These are phyloP conservation scores for Trichoderma brevicompactum DNA, from an alignment of 2,329 filamentous ascomycete species.

Conservation along the genomic window DNA sequence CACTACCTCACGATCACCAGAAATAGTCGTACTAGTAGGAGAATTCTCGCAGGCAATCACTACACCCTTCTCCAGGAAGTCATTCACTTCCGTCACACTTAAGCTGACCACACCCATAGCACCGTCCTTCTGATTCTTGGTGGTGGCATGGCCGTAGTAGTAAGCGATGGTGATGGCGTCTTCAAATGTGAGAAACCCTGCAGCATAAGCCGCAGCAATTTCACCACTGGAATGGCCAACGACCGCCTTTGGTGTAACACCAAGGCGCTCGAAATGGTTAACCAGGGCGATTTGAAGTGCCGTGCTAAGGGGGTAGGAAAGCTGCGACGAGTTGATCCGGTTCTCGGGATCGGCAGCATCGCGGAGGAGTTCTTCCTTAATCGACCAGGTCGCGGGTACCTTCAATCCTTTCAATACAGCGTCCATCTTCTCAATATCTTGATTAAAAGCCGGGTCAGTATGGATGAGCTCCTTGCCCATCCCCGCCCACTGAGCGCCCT, in stretches of 20 bases:
- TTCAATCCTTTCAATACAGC: slow-evolving; percentile 25
- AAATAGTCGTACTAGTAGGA: slow-evolving; percentile 49
- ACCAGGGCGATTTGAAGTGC: slow-evolving; percentile 56
- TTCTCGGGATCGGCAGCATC: slow-evolving; percentile 30
- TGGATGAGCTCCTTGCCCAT: slow-evolving; percentile 45
- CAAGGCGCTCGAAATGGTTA: slow-evolving; percentile 41
- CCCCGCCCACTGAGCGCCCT: slow-evolving; percentile 50
- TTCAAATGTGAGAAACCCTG: slow-evolving; percentile 29
- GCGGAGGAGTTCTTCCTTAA: slow-evolving; percentile 25
- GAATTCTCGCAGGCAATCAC: slow-evolving; percentile 48
- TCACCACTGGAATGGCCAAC: slow-evolving; percentile 36
- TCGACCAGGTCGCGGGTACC: slow-evolving; percentile 38
- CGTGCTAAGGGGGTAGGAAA: slow-evolving; percentile 58
- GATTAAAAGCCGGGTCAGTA: slow-evolving; percentile 33
- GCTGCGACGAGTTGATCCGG: slow-evolving; percentile 39
- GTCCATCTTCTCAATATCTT: slow-evolving; percentile 31
- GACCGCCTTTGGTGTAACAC: slow-evolving; percentile 32
- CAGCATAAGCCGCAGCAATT: slow-evolving; percentile 36
- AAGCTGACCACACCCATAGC: slow-evolving; percentile 44
- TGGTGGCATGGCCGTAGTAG: slow-evolving; percentile 30
- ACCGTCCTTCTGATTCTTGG: slow-evolving; percentile 29
- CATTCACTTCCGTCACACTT: slow-evolving; percentile 32
- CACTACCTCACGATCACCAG: slow-evolving; percentile 38
- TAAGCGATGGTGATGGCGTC: slow-evolving; percentile 34
- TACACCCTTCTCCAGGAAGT: slow-evolving; percentile 31